Base-by-base conservation (phyloP, 352 stramenopile genomes). In the Phytophthora litchii region DNA sequence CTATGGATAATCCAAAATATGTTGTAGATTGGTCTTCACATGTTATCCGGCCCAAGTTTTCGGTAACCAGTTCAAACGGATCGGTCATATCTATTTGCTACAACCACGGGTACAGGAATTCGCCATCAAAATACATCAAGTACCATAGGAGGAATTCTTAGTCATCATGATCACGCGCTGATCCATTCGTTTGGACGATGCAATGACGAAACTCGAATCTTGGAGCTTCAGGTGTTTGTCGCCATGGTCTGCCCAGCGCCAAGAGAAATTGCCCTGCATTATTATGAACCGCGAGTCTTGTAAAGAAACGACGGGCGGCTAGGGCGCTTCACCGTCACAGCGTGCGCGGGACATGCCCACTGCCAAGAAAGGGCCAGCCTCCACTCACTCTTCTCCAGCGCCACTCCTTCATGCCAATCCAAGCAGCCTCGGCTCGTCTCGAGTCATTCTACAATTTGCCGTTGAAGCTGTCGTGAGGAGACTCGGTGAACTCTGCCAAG, bases 401-500 rank as follows among this genome's bases (percentile, higher is more conserved):
- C 42, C 42, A 48, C 14, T 34, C 47, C 20, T 53, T 34, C 17
- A 48, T 41, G 38, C 41, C 17, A 49, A n/a, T 1, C 35, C 35
- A 37, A 49, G 54, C 19, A 34, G 4, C 23, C 34, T 57, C 38
- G 16, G 23, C 19, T 64, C 61, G 65, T 57, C 34, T 57, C 38
- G 16, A 31, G 25, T 64, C 61, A 70, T 57, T 70, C 43, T 40
- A 35, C 54, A 56, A 60, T 57, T 56, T 21, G 29, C 53, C 34
- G 21, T 49, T 34, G 47, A 70, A 70, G 60, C 34, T 29, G 46
- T 48, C 58, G 60, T 70, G 60, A 52, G 52, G 60, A 63, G 36
- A 64, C 59, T 40, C 51, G 41, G 42, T 60, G 20, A 31, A 20
- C 35, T 50, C 43, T 46, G 37, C 13, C 36, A 12, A 61, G 35